Evolutionary conservation across 257 asterid genomes (phyloP).

Genomic region (Scutellaria galericulata): DNA sequence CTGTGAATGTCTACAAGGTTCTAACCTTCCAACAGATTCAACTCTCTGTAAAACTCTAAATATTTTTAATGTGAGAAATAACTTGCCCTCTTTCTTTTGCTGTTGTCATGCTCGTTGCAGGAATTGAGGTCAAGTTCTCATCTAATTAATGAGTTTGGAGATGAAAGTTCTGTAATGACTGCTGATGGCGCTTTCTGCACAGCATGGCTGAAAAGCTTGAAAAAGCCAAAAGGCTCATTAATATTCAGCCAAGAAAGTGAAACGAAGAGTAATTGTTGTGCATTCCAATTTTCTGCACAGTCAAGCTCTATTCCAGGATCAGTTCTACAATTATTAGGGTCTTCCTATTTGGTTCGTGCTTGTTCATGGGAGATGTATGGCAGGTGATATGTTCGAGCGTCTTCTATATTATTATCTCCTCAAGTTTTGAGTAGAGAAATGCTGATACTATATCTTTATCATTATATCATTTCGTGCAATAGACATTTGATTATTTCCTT

Average conservation of each 20-base stretch:
- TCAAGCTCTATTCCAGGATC: slow-evolving; percentile 85
- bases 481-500: slow-evolving; percentile 2
- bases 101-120: slow-evolving; percentile 49
- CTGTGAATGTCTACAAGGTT: slow-evolving; percentile 90
- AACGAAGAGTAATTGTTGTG: slow-evolving; percentile 40
- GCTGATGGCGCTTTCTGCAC: slow-evolving; percentile 86
- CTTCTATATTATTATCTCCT: slow-evolving; percentile 27
- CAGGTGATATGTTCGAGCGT: slow-evolving; percentile 57
- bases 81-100: slow-evolving; percentile 25
- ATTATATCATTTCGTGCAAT: not conserved
- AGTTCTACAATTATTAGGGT: slow-evolving; percentile 82
- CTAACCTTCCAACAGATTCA: slow-evolving; percentile 25
- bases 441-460: slow-evolving; percentile 6
- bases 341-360: slow-evolving; percentile 88
- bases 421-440: slow-evolving; percentile 21
- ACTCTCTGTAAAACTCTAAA: not conserved
- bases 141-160: slow-evolving; percentile 75
- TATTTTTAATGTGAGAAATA: slow-evolving; percentile 24
- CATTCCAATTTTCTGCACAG: slow-evolving; percentile 69
- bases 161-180: slow-evolving; percentile 67
- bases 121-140: slow-evolving; percentile 79
- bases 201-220: slow-evolving; percentile 74
- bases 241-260: slow-evolving; percentile 70
- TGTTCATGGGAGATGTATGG: slow-evolving; percentile 97
- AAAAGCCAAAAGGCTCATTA: slow-evolving; percentile 63